Percentiles rank a stretch among this genome's conserved stretches.
Evolutionary conservation across 345 rosid genomes (phyloP).

Genomic region (Anastatica hierochuntica): DNA sequence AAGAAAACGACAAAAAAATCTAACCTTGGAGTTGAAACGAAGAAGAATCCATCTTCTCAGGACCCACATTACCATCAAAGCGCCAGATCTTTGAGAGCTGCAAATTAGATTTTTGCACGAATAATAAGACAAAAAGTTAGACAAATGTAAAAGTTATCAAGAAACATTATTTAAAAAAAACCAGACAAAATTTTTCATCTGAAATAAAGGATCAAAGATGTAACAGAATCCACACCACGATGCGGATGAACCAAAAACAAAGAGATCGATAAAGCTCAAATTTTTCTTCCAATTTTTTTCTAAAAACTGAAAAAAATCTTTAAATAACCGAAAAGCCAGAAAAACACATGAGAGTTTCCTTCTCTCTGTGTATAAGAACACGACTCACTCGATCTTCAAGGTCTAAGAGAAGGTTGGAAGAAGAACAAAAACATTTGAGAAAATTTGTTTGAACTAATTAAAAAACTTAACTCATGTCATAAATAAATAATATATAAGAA

Average conservation of each 20-base stretch:
- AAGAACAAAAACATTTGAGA: not conserved
- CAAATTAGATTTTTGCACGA: not conserved
- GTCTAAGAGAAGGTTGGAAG: no score
- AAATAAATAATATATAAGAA: not conserved
- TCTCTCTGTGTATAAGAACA: not conserved
- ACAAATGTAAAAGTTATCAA: not conserved
- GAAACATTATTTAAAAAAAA: not conserved
- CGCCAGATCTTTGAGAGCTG: constrained; percentile 29
- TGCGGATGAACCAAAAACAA: not conserved
- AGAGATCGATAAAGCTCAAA: not conserved
- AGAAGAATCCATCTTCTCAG: constrained; percentile 31
- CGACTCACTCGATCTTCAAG: no score
- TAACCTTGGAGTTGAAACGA: constrained; percentile 29
- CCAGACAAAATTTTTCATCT: not conserved
- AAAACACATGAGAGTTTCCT: no score
- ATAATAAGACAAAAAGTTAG: no score
- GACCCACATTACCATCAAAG: constrained; percentile 38
- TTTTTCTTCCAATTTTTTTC: not conserved
- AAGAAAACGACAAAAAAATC: not conserved
- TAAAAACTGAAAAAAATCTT: not conserved
- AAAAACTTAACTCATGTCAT: not conserved
- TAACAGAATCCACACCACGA: not conserved
- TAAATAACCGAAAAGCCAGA: not conserved
- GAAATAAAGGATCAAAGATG: not conserved
- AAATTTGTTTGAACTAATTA: not conserved